phyloP scores from a whole-genome alignment of 352 stramenopile species.

The Phytophthora vignae region DNA sequence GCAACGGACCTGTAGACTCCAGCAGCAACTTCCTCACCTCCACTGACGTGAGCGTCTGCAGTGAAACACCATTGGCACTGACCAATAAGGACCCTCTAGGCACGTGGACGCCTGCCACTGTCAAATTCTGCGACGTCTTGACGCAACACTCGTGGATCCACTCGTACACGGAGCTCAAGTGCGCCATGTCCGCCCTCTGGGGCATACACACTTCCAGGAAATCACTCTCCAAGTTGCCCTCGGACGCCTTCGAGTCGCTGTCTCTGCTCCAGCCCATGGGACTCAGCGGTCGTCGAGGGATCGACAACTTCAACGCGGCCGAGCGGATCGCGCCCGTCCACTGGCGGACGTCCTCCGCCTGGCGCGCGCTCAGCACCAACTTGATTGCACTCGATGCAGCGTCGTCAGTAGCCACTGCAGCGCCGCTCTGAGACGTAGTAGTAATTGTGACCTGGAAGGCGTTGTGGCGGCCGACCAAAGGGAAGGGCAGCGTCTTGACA shows the following conservation, averaged over 20 bases:
- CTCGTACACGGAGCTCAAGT: conserved; percentile 52
- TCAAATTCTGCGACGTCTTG: conserved; percentile 55
- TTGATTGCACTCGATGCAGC: conserved; percentile 14
- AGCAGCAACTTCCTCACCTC: conserved; percentile 59
- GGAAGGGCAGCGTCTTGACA: conserved; percentile 61
- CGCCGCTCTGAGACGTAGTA: conserved; percentile 12
- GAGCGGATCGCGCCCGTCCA: conserved; percentile 54
- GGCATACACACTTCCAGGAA: conserved; percentile 47
- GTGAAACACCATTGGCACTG: conserved; percentile 62
- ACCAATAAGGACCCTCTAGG: conserved; percentile 67
- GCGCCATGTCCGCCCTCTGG: conserved; percentile 47
- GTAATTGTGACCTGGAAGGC: conserved; percentile 63
- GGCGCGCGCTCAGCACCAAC: conserved; percentile 60
- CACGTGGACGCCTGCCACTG: conserved; percentile 38
- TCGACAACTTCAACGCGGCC: conserved; percentile 23
- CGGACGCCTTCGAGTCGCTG: conserved; percentile 12
- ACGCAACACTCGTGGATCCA: conserved; percentile 65
- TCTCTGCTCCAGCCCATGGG: conserved; percentile 22
- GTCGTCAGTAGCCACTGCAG: background rate
- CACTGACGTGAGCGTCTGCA: conserved; percentile 62
- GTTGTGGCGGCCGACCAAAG: conserved; percentile 49
- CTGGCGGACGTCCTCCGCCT: conserved; percentile 48
- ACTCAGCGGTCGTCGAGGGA: conserved; percentile 11
- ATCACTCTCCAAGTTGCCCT: conserved; percentile 24
- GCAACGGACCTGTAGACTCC: conserved; percentile 36